A percentile compares a stretch with the other conserved stretches of the same genome.
phyloP scores from a whole-genome alignment of 2,329 filamentous ascomycete genomes.

The Cladophialophora exuberans region DNA sequence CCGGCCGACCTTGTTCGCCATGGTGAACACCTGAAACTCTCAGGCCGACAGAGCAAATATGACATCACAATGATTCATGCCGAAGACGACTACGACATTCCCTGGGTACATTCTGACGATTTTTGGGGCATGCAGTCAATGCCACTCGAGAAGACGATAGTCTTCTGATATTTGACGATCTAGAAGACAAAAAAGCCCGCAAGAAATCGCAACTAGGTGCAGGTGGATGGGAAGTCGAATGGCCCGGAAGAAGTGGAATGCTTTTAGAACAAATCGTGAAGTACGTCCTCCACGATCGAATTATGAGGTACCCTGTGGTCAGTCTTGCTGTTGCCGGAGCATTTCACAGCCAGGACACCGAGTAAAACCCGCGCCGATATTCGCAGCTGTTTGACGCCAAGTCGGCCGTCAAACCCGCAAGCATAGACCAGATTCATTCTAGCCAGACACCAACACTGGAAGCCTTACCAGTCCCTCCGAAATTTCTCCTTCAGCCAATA shows the following conservation, averaged over 20 bases:
- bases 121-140: conserved; percentile 62
- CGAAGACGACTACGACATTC: conserved; percentile 38
- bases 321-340: conserved; percentile 55
- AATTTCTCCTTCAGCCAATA: neutral
- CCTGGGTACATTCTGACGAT: conserved; percentile 48
- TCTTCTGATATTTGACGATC: conserved; percentile 42
- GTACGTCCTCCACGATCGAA: conserved; percentile 60
- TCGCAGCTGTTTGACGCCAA: neutral
- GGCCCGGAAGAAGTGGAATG: conserved; percentile 49
- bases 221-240: conserved; percentile 56
- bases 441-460: neutral
- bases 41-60: conserved; percentile 33
- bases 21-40: conserved; percentile 35
- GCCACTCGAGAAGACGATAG: conserved; percentile 46
- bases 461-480: too few species aligned
- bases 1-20: conserved; percentile 50
- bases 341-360: conserved; percentile 38
- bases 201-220: conserved; percentile 48
- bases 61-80: conserved; percentile 41
- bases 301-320: conserved; percentile 62
- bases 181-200: conserved; percentile 50
- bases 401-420: neutral
- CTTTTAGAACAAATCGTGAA: conserved; percentile 60
- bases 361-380: neutral
- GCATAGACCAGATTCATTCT: neutral